Conservation (phyloP, 208 protist species). For the Crithidia sp. region DNA sequence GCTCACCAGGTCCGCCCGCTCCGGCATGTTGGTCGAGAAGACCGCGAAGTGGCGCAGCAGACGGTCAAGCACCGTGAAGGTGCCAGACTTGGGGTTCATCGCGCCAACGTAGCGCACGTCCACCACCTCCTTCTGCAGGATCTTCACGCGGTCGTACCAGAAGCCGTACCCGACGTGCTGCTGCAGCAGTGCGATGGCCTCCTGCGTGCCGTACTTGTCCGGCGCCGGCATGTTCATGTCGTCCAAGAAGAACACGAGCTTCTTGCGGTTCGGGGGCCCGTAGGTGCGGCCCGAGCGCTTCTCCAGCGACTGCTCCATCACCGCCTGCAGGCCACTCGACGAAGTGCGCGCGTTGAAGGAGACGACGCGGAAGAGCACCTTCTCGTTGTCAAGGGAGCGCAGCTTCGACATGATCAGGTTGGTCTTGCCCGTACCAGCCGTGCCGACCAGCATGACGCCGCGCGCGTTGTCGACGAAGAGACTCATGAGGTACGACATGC, state of each 20-base stretch:
- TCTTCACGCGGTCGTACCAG: slow-evolving; percentile 98
- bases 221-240: slow-evolving; percentile 99
- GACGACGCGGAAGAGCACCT: slow-evolving; percentile 93
- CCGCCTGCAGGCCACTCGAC: slow-evolving; percentile 92
- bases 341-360: slow-evolving; percentile 97
- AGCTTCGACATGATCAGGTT: slow-evolving; percentile 97
- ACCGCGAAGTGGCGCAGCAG: slow-evolving; percentile 97
- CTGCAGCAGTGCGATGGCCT: slow-evolving; percentile 96
- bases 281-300: slow-evolving; percentile 97
- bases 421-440: slow-evolving; percentile 97
- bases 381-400: slow-evolving; percentile 89
- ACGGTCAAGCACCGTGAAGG: slow-evolving; percentile 97
- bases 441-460: slow-evolving; percentile 97
- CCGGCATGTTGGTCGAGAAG: slow-evolving; percentile 96
- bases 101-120: slow-evolving; percentile 96
- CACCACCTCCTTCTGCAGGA: slow-evolving; percentile 95
- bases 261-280: slow-evolving; percentile 96
- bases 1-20: slow-evolving; percentile 85
- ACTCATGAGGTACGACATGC: slow-evolving; percentile 95
- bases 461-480: slow-evolving; percentile 93
- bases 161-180: slow-evolving; percentile 98
- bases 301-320: slow-evolving; percentile 97
- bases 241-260: slow-evolving; percentile 98
- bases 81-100: slow-evolving; percentile 99
- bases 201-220: slow-evolving; percentile 98